Conservation (phyloP, 495 filamentous ascomycete genomes). For the Entonaema liquescens region DNA sequence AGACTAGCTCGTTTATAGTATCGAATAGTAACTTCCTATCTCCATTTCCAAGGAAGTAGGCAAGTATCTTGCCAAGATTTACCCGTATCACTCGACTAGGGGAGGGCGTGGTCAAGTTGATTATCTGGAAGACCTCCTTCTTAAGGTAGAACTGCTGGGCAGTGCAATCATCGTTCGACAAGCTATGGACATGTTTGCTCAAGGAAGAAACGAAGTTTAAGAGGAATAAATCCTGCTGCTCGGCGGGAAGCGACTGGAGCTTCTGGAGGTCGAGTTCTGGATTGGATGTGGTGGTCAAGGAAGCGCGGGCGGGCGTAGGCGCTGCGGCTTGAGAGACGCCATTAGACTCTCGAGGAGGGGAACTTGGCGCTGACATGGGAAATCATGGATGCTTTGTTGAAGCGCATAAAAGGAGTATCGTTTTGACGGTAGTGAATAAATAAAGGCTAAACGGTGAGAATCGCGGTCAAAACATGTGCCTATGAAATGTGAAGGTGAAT, state of each 20-base stretch:
- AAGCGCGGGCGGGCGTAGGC: constrained; percentile 40
- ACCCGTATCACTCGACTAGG: constrained; percentile 90
- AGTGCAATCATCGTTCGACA: constrained; percentile 80
- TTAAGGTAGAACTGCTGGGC: constrained; percentile 89
- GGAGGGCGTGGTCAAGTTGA: constrained; percentile 83
- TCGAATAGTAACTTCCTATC: constrained; percentile 94
- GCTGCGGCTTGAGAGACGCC: constrained; percentile 43
- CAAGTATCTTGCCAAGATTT: constrained; percentile 84
- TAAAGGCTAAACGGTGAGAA: neutral
- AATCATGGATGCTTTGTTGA: constrained; percentile 25
- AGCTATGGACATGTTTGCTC: constrained; percentile 76
- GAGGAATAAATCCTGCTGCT: constrained; percentile 95
- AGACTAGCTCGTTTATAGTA: constrained; percentile 86
- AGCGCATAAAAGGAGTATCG: neutral
- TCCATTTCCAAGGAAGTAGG: constrained; percentile 83
- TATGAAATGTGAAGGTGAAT: neutral
- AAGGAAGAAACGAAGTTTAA: constrained; percentile 87
- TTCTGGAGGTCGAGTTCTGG: constrained; percentile 85
- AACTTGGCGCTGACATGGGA: constrained; percentile 41
- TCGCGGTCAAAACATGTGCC: neutral
- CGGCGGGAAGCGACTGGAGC: constrained; percentile 87
- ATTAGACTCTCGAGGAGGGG: constrained; percentile 36
- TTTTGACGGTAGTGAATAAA: neutral
- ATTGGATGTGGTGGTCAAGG: constrained; percentile 48
- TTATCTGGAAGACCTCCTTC: constrained; percentile 87